phyloP scores from a whole-genome alignment of 2,329 filamentous ascomycete genomes.

The Epicoccum sorghinum region DNA sequence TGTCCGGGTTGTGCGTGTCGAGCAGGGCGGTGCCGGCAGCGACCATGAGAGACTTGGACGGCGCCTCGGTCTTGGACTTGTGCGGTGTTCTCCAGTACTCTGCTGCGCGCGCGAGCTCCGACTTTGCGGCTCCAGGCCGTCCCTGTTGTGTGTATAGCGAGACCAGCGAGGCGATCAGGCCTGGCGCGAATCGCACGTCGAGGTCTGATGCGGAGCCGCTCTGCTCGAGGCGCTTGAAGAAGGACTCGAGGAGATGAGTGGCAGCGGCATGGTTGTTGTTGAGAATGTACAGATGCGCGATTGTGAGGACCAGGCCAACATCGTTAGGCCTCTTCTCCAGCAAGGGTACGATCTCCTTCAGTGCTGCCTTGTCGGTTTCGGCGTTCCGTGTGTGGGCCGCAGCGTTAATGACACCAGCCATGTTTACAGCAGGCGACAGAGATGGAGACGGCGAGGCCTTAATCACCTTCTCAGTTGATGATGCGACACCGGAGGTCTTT shows the following conservation, averaged over 20 bases:
- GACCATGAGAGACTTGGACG: slow-evolving; percentile 64
- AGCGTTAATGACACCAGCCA: slow-evolving; percentile 70
- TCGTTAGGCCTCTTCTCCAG: slow-evolving; percentile 78
- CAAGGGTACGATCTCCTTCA: slow-evolving; percentile 72
- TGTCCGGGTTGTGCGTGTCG: slow-evolving; percentile 71
- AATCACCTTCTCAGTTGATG: slow-evolving; percentile 59
- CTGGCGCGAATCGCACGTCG: slow-evolving; percentile 81
- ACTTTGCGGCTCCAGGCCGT: slow-evolving; percentile 72
- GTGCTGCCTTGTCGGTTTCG: slow-evolving; percentile 65
- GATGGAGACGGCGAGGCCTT: slow-evolving; percentile 54
- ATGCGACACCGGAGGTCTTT: slow-evolving; percentile 70
- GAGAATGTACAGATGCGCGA: slow-evolving; percentile 80
- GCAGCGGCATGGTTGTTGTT: slow-evolving; percentile 75
- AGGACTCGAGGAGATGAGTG: slow-evolving; percentile 74
- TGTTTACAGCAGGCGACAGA: slow-evolving; percentile 58
- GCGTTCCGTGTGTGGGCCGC: slow-evolving; percentile 72
- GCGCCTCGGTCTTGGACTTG: slow-evolving; percentile 57
- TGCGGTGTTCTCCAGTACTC: slow-evolving; percentile 72
- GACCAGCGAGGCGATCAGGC: slow-evolving; percentile 79
- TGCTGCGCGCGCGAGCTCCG: slow-evolving; percentile 79
- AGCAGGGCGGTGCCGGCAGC: slow-evolving; percentile 85
- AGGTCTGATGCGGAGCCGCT: slow-evolving; percentile 62
- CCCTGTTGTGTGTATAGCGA: slow-evolving; percentile 79
- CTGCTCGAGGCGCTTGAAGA: slow-evolving; percentile 73
- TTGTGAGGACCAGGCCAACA: slow-evolving; percentile 78